These are phyloP conservation scores for Fagopyrum esculentum DNA, from an alignment of 148 eudicot genomes.

Conservation along the genomic window DNA sequence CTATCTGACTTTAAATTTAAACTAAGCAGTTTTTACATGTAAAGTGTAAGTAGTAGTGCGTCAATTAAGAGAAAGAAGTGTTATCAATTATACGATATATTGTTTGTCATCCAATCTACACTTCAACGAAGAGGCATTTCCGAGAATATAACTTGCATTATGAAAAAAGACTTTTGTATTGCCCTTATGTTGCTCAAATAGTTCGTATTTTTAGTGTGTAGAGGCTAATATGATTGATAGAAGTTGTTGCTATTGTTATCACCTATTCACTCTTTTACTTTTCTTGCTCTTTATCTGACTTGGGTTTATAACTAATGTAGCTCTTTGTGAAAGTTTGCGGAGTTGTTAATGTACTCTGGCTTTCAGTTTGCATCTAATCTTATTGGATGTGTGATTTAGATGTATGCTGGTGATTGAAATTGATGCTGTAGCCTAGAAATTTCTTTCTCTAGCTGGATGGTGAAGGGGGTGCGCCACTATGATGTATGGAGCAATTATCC, in stretches of 20 bases:
- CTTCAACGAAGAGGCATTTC: too few relatives aligned
- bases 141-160: too few relatives aligned
- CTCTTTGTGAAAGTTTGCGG: constrained; percentile 1
- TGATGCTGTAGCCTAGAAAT: not conserved
- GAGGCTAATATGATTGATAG: not conserved
- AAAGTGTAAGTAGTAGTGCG: too few relatives aligned
- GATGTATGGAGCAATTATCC: not conserved
- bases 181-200: too few relatives aligned
- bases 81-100: too few relatives aligned
- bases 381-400: not conserved
- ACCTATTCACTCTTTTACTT: not conserved
- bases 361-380: not conserved
- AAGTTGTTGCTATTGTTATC: not conserved
- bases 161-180: too few relatives aligned
- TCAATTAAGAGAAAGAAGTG: too few relatives aligned
- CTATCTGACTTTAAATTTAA: too few relatives aligned
- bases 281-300: not conserved
- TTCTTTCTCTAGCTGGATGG: not conserved
- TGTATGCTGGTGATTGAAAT: not conserved
- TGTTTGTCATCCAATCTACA: too few relatives aligned
- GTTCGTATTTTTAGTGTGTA: not conserved
- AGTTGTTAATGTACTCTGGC: not conserved
- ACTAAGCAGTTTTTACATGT: too few relatives aligned
- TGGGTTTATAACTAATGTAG: not conserved
- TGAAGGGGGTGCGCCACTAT: not conserved